Evolutionary conservation across 1,284 basidiomycete species (phyloP), one percentile per base, ranked within the genome.

Genomic region (Ustilago lituana): DNA sequence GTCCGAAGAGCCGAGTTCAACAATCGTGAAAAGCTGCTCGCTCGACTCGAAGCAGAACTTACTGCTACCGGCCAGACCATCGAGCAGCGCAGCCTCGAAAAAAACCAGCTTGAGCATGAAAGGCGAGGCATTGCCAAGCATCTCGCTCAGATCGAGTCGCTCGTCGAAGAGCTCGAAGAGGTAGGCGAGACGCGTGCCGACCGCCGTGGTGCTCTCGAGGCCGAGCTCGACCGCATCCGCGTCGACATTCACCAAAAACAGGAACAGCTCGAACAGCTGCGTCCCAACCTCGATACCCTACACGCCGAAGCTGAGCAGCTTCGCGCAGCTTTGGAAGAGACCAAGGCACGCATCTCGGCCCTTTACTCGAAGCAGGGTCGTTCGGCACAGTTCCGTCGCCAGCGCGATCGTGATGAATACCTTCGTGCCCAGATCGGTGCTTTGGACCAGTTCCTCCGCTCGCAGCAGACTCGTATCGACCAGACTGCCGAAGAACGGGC

Each of bases 1-100:
- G 83, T 90, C 57, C 86, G 91, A 31, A 85, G 92, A 39, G 89
- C 90, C 76, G 89, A 91, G 80, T 95, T 89, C 83, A 91, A 90
- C 72, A 87, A 88, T 29, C 86, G 93, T 40, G 92, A 97, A 83
- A 90, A 90, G 75, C 88, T 90, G 63, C 88, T 92, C 3, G 72
- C 35, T 4, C 54, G 64, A 55, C 85, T 94, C 37, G 92, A 93
- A 78, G 87, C 88, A 68, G 85, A 87, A 19, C 89, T 94, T 7
- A 87, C 89, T 0, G 88, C 89, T 47, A 85, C 87, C 3, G 89
- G 88, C 58, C 92, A 93, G 73, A 83, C 85, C 6, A 84, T 91
- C 5, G 89, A 91, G 22, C 90, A 91, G 5, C 85, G 90, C 37
- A 85, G 83, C 5, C 84, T 90, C 29, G 88, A 88, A 2, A 89